phyloP scores from a whole-genome alignment of 2,329 filamentous ascomycete genomes.

The Ophiosphaerella herpotricha region DNA sequence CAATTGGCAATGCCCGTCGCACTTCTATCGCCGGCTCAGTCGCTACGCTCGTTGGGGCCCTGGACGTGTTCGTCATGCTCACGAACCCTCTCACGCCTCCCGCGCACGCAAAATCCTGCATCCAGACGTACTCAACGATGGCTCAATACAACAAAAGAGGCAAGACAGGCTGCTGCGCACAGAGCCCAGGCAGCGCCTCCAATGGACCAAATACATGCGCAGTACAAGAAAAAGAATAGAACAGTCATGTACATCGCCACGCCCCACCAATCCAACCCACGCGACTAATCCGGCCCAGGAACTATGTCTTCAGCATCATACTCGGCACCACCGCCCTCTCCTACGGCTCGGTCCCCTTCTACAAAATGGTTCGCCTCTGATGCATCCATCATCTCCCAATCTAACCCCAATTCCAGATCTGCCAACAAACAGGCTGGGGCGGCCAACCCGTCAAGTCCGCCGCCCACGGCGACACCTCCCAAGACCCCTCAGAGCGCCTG shows the following conservation, averaged over 20 bases:
- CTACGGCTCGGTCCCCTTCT: conserved; percentile 83
- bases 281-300: conserved; percentile 51
- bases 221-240: conserved; percentile 70
- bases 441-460: conserved; percentile 87
- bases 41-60: conserved; percentile 25
- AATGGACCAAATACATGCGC: conserved; percentile 68
- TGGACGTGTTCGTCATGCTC: conserved; percentile 47
- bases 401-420: conserved; percentile 61
- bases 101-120: conserved; percentile 22
- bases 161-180: conserved; percentile 34
- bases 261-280: neutral
- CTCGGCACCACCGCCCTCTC: conserved; percentile 78
- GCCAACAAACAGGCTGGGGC: conserved; percentile 86
- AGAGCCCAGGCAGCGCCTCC: conserved; percentile 45
- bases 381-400: conserved; percentile 4
- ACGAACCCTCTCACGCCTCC: conserved; percentile 27
- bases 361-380: conserved; percentile 71
- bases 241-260: conserved; percentile 62
- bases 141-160: conserved; percentile 38
- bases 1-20: conserved; percentile 33
- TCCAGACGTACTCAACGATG: conserved; percentile 31
- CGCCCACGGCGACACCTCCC: conserved; percentile 61
- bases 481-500: conserved; percentile 75
- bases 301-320: conserved; percentile 77
- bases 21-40: conserved; percentile 23